Percentiles rank a stretch among this genome's conserved stretches.
Evolutionary conservation across 73 alveolate species (phyloP).

Genomic region (Paramecium sonneborni): DNA sequence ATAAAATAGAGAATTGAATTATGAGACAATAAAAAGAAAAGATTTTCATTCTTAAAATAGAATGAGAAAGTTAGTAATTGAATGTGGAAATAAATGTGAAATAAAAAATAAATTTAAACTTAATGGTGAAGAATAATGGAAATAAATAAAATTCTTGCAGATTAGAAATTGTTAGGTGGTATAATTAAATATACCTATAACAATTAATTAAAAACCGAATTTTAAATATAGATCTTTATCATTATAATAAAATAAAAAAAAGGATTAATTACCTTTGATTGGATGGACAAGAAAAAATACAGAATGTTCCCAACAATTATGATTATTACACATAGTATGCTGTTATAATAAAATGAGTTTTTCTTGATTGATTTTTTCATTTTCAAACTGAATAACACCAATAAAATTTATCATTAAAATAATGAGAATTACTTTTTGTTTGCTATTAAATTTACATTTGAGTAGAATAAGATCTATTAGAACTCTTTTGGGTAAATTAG

Average conservation of each 20-base stretch:
- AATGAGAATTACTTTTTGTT: slow-evolving; percentile 14
- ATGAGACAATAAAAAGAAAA: not conserved
- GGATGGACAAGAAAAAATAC: not conserved
- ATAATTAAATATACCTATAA: not conserved
- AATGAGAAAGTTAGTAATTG: not conserved
- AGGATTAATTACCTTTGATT: not conserved
- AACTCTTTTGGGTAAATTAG: slow-evolving; percentile 10
- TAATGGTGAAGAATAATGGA: not conserved
- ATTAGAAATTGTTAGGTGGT: not conserved
- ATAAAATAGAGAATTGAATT: not conserved
- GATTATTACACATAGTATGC: not conserved
- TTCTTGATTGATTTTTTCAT: not conserved
- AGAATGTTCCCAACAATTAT: not conserved
- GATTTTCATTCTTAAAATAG: not conserved
- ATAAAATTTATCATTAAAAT: not conserved
- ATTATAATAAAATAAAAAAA: not conserved
- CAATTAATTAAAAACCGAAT: not conserved
- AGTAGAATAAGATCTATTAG: not conserved
- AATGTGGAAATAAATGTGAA: not conserved
- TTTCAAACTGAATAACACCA: not conserved
- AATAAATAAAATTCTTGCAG: not conserved
- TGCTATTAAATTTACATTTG: not conserved
- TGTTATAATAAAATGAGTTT: not conserved
- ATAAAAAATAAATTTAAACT: not conserved
- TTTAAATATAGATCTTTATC: not conserved